Base-by-base conservation (phyloP, 345 rosid species). In the Camelina neglecta region DNA sequence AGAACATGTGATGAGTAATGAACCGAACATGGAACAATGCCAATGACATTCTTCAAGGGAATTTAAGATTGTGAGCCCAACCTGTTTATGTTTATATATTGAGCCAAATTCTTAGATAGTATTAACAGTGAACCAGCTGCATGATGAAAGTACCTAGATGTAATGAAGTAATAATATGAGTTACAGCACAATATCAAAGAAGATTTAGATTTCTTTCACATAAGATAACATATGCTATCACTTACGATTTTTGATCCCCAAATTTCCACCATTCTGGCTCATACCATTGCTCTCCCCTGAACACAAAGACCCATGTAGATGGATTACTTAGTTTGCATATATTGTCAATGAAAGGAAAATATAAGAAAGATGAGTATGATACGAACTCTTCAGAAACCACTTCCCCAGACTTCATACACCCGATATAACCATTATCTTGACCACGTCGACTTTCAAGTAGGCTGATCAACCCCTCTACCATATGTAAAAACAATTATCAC, bases 251-350 rank as follows among this genome's bases (percentile, higher is more conserved):
- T 68, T 84, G 89, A 41, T 90, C 96, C 49, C 99, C 96, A 67
- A 92, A 92, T 77, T 90, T 95, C 99, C 97, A 92, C 97, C 99
- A 95, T 3, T 95, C 99, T 29, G 99, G 91, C 75, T 95, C 99
- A 75, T 87, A 89, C 99, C 99, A 95, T 78, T 78, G 85, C 70
- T 59, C 85, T 78, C 94, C 97, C 88, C 99, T 95, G 85, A 72
- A 82, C 75, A 75, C 54, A 49, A 78, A 76, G 29, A 76, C 35
- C 72, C 49, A 69, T 42, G 49, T 9, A 42, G 56, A 65, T 67
- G 66, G 55, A 64, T 35, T n/a, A 50, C 24, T 18, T 12, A 29
- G 36, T 38, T 18, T 49, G 36, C 8, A 55, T 13, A 54, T 65
- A 54, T 36, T 31, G 3, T 39, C 15, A 18, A 60, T 49, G 49